Evolutionary conservation across 306 rosid genomes (phyloP).

Genomic region (Abrus precatorius): DNA sequence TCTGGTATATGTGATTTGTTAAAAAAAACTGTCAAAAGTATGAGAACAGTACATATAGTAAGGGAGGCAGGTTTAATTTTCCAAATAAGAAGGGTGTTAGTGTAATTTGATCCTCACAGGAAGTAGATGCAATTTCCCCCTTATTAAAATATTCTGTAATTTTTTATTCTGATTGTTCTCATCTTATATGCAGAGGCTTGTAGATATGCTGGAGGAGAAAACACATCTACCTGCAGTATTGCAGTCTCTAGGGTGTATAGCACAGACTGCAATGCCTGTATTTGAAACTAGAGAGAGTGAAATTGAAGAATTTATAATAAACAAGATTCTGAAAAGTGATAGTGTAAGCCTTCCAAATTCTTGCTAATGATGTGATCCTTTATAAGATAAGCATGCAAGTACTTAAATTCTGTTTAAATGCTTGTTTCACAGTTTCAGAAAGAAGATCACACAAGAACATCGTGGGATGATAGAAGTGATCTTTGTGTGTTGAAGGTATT

Average conservation of each 20-base stretch:
- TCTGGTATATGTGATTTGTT: constrained; percentile 24
- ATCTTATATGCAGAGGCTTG: constrained; percentile 81
- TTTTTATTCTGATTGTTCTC: constrained; percentile 46
- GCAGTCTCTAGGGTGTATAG: constrained; percentile 97
- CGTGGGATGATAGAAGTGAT: constrained; percentile 92
- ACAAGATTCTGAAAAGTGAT: constrained; percentile 78
- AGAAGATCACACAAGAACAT: constrained; percentile 60
- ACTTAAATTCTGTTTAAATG: constrained; percentile 44
- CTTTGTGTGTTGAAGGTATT: constrained; percentile 84
- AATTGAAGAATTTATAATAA: constrained; percentile 80
- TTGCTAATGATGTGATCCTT: constrained; percentile 24
- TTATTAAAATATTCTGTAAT: constrained; percentile 36
- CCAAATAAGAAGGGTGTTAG: constrained; percentile 19
- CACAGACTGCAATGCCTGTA: constrained; percentile 98
- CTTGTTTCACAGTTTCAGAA: constrained; percentile 67
- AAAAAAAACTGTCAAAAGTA: constrained; percentile 8
- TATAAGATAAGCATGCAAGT: constrained; percentile 42
- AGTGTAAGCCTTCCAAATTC: constrained; percentile 67
- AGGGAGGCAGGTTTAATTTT: constrained; percentile 18
- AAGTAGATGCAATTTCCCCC: constrained; percentile 3
- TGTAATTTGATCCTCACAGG: constrained; percentile 20
- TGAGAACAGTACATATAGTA: background rate
- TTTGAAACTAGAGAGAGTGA: constrained; percentile 97
- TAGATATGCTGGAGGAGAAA: constrained; percentile 95
- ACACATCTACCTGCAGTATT: constrained; percentile 92